Percentiles rank a stretch among this genome's conserved stretches.
Conservation (phyloP, 2,329 filamentous ascomycete species). For the Trichoderma sp. region DNA sequence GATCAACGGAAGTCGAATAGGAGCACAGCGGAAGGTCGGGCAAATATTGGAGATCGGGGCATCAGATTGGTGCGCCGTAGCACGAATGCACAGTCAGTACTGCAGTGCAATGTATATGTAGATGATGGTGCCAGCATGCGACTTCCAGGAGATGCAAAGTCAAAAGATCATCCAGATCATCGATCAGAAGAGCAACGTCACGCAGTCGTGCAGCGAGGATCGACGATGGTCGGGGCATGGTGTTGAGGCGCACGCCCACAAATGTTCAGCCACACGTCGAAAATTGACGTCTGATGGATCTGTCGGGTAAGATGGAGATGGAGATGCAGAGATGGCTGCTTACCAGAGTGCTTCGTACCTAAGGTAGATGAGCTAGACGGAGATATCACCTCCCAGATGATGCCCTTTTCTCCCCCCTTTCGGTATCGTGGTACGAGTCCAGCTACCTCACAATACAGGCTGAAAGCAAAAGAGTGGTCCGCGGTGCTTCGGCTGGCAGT, state of each 20-base stretch:
- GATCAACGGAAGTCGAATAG: neutral
- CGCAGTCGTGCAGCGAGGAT: neutral
- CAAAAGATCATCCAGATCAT: neutral
- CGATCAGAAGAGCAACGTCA: neutral
- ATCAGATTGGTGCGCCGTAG: too few relatives aligned
- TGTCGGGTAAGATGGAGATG: neutral
- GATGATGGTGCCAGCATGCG: neutral
- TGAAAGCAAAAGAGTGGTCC: neutral
- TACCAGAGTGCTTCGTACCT: too few relatives aligned
- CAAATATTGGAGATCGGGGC: neutral
- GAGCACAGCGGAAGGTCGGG: constrained; percentile 3
- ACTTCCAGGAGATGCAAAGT: neutral
- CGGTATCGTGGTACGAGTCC: neutral
- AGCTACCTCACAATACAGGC: neutral
- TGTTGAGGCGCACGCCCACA: constrained; percentile 15
- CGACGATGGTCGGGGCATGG: neutral
- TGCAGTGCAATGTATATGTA: neutral
- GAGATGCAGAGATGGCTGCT: constrained; percentile 16
- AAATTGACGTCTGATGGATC: constrained; percentile 1
- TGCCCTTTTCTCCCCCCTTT: neutral
- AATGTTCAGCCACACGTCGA: constrained; percentile 10
- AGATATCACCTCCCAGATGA: constrained; percentile 4
- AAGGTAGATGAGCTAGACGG: neutral
- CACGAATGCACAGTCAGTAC: too few relatives aligned
- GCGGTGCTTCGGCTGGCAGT: neutral